Conservation (phyloP, 116 monocot species). For the Dioscorea cayenensis region DNA sequence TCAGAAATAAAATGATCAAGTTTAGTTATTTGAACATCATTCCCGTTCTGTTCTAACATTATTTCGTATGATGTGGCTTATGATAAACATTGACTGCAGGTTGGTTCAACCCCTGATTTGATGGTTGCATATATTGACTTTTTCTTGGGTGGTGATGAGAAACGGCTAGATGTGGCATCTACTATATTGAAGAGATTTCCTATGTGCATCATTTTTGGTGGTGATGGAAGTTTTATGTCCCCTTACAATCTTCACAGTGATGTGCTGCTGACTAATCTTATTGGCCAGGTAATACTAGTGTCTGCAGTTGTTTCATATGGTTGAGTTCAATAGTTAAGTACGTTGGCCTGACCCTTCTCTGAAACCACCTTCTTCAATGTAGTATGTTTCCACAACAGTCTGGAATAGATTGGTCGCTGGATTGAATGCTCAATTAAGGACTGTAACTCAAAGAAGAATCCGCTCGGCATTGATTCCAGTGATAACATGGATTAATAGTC, state of each 20-base stretch:
- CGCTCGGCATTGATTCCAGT: constrained; percentile 52
- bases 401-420: constrained; percentile 87
- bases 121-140: constrained; percentile 97
- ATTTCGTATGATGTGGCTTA: too few species aligned
- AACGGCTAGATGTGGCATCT: constrained; percentile 53
- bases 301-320: not conserved
- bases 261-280: constrained; percentile 70
- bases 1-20: too few species aligned
- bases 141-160: constrained; percentile 96
- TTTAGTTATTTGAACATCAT: too few species aligned
- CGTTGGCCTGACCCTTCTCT: not conserved
- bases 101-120: constrained; percentile 88
- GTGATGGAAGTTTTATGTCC: constrained; percentile 93
- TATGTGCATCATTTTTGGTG: constrained; percentile 91
- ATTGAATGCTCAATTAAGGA: constrained; percentile 82
- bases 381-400: constrained; percentile 74
- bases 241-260: constrained; percentile 90
- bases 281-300: constrained; percentile 57
- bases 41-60: too few species aligned
- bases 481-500: constrained; percentile 65
- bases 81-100: constrained; percentile 29
- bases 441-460: constrained; percentile 53
- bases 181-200: constrained; percentile 70
- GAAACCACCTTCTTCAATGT: constrained; percentile 6
- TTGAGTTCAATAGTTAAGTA: not conserved